Conservation (phyloP, 345 rosid species). For the Cardiospermum halicacabum region DNA sequence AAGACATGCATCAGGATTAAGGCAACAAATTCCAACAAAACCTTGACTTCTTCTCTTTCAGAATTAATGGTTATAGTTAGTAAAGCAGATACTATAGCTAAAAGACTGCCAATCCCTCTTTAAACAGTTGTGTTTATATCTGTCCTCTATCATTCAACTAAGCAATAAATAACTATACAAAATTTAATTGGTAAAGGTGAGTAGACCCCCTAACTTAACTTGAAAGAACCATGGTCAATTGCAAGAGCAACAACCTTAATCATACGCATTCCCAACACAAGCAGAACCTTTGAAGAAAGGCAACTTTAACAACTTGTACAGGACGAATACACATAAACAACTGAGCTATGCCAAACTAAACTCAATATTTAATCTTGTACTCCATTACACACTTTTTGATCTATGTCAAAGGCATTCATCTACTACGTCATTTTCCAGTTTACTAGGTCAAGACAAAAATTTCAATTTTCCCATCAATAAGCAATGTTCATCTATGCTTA, state of each 20-base stretch:
- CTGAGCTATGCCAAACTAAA: neutral
- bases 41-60: neutral
- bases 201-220: conserved; percentile 1
- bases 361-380: neutral
- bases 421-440: neutral
- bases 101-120: conserved; percentile 9
- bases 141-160: conserved; percentile 1
- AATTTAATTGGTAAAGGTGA: conserved; percentile 1
- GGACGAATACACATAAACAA: neutral
- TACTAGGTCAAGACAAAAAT: conserved; percentile 1
- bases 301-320: neutral
- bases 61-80: neutral
- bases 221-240: neutral
- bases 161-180: neutral
- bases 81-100: neutral
- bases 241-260: neutral
- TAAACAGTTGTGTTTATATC: neutral
- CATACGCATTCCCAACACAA: conserved; percentile 4
- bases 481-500: neutral
- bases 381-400: neutral
- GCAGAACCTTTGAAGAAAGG: conserved; percentile 1
- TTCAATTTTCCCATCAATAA: neutral
- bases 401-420: conserved; percentile 6
- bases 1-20: neutral
- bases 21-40: neutral